Conservation (phyloP, 306 rosid species). For the Cyclanthera cordifolia region DNA sequence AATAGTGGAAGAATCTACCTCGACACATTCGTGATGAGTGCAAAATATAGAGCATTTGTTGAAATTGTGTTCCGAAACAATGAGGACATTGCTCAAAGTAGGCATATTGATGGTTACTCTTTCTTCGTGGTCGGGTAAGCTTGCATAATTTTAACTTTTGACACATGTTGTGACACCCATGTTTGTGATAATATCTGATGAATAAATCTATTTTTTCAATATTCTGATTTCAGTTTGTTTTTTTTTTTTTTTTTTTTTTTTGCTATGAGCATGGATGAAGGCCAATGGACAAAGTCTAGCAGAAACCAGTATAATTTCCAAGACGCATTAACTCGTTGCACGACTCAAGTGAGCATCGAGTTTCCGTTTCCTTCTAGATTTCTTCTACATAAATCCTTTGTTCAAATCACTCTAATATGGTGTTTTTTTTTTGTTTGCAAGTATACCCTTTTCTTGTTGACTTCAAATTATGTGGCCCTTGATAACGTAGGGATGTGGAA, state of each 20-base stretch:
- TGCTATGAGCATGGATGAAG: constrained; percentile 20
- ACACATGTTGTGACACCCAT: too few relatives aligned
- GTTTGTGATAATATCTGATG: too few relatives aligned
- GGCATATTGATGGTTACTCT: constrained; percentile 20
- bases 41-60: constrained; percentile 14
- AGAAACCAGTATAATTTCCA: constrained; percentile 17
- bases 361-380: not conserved
- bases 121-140: constrained; percentile 21
- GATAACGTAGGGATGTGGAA: constrained; percentile 15
- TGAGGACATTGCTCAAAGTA: constrained; percentile 14
- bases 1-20: constrained; percentile 13
- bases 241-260: too few relatives aligned
- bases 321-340: constrained; percentile 16
- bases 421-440: constrained; percentile 10
- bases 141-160: not conserved
- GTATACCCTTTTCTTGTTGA: constrained; percentile 18
- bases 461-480: constrained; percentile 12
- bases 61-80: constrained; percentile 19
- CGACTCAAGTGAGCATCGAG: constrained; percentile 5
- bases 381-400: not conserved
- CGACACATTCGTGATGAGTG: constrained; percentile 18
- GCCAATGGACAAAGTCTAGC: constrained; percentile 15
- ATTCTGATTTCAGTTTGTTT: too few relatives aligned
- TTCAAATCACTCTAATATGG: not conserved
- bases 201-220: too few relatives aligned